Base-by-base conservation (phyloP, 2,329 filamentous ascomycete genomes). In the Podosphaera xanthii region DNA sequence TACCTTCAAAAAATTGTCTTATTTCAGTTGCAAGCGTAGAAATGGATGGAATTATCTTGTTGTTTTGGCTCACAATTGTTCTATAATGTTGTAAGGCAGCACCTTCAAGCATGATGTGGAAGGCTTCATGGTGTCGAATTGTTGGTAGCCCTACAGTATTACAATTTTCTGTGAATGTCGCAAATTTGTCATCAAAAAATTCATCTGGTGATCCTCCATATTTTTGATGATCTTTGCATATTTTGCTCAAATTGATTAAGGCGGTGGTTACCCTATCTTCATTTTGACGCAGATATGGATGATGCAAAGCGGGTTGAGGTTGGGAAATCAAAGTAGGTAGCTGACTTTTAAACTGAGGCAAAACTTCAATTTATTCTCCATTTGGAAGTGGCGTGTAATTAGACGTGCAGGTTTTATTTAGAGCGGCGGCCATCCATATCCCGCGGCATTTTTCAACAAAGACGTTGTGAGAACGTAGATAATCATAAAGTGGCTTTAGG, bases 241-340 rank as follows among this genome's bases (percentile, higher is more conserved):
- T 53, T 34, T 34, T 53, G n/a, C 50, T 36, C 7, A 53, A n/a
- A 7, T 53, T 53, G 50, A 53, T 53, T 1, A 53, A 7, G 50
- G 50, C 12, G 8, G 30, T 4, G 33, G 50, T 35, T 35, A 34
- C 35, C 34, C 35, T 34, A 53, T 53, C 50, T 53, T 36, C 33
- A 34, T 53, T 5, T 53, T 2, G n/a, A n/a, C 33, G 33, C 33
- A 12, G 33, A n/a, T 53, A 53, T 10, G 50, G 5, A 34, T 34
- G 50, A 3, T 10, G 3, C 50, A n/a, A 10, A 53, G 30, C 50
- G 30, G 33, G 30, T 53, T 53, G 50, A 31, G 10, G 6, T 40
- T 40, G 22, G 34, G 33, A 53, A 8, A 34, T 77, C 74, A 4
- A 9, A 36, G n/a, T 33, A 2, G 31, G 10, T 53, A 3, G 7